Conservation (phyloP, 2,329 filamentous ascomycete species). For the Clonostachys rhizophaga region DNA sequence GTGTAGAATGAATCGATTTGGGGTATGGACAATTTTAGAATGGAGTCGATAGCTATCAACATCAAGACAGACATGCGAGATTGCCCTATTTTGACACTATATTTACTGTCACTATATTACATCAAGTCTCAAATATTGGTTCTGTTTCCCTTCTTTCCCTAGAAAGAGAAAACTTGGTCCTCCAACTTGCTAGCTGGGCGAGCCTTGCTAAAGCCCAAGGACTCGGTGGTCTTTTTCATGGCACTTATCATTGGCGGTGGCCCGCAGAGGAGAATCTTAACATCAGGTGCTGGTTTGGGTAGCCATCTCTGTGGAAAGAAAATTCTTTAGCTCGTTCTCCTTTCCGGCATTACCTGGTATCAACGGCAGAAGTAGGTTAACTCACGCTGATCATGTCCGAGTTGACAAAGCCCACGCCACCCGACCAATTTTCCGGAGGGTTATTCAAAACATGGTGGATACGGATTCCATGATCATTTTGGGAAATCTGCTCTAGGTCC, state of each 20-base stretch:
- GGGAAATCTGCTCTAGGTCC: constrained; percentile 75
- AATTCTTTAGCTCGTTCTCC: neutral
- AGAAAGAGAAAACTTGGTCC: constrained; percentile 96
- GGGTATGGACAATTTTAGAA: no score
- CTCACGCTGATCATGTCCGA: constrained; percentile 87
- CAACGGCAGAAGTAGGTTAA: constrained; percentile 2
- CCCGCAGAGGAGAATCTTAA: constrained; percentile 93
- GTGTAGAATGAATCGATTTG: no score
- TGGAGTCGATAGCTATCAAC: no score
- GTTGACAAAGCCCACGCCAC: constrained; percentile 92
- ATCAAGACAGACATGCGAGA: no score
- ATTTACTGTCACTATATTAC: no score
- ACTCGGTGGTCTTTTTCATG: constrained; percentile 92
- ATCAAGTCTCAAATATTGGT: no score
- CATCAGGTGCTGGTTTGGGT: constrained; percentile 76
- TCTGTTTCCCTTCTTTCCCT: constrained; percentile 7
- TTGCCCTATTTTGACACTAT: no score
- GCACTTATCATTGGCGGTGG: constrained; percentile 95
- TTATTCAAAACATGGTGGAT: constrained; percentile 97
- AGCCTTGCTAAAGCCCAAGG: constrained; percentile 87
- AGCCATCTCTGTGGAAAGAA: constrained; percentile 58
- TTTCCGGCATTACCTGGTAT: neutral
- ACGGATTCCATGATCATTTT: constrained; percentile 75
- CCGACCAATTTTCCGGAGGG: constrained; percentile 85
- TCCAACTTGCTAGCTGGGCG: constrained; percentile 94